phyloP scores from a whole-genome alignment of 805 yeast genomes.

The Cyberlindnera bimundalis region DNA sequence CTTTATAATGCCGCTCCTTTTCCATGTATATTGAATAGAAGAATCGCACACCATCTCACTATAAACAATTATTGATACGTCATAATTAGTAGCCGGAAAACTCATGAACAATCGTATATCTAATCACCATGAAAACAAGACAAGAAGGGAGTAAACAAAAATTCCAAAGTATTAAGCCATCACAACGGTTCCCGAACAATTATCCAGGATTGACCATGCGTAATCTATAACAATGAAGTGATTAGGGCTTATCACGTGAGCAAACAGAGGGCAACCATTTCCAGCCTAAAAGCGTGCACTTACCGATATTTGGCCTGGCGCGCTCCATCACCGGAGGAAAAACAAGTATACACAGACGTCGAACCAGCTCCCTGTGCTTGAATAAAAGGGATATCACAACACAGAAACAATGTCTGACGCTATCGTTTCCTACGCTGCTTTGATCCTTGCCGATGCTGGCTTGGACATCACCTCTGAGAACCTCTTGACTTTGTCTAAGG shows the following conservation, averaged over 20 bases:
- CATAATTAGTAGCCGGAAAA: too few relatives aligned
- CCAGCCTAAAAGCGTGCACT: neutral
- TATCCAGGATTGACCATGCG: too few relatives aligned
- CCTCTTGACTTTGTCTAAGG: conserved; percentile 65
- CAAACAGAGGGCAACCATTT: neutral
- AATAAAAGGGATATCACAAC: conserved; percentile 4
- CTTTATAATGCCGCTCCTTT: too few relatives aligned
- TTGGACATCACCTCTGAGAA: conserved; percentile 86
- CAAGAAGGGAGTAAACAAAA: too few relatives aligned
- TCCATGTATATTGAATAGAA: too few relatives aligned
- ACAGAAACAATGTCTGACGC: conserved; percentile 76
- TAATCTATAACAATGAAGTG: too few relatives aligned
- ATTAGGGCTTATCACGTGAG: conserved; percentile 3
- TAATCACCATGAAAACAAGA: too few relatives aligned
- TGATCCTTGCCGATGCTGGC: conserved; percentile 96
- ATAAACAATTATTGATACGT: too few relatives aligned
- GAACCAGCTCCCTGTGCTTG: neutral
- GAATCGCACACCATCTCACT: too few relatives aligned
- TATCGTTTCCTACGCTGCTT: conserved; percentile 96
- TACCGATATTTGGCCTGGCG: neutral
- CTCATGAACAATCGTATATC: too few relatives aligned
- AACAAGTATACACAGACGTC: conserved; percentile 7
- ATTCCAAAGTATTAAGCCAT: too few relatives aligned
- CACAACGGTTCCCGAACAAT: too few relatives aligned
- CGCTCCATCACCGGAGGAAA: conserved; percentile 4